Evolutionary conservation across 495 filamentous ascomycete species (phyloP).

Genomic region (Podospora pseudopauciseta): DNA sequence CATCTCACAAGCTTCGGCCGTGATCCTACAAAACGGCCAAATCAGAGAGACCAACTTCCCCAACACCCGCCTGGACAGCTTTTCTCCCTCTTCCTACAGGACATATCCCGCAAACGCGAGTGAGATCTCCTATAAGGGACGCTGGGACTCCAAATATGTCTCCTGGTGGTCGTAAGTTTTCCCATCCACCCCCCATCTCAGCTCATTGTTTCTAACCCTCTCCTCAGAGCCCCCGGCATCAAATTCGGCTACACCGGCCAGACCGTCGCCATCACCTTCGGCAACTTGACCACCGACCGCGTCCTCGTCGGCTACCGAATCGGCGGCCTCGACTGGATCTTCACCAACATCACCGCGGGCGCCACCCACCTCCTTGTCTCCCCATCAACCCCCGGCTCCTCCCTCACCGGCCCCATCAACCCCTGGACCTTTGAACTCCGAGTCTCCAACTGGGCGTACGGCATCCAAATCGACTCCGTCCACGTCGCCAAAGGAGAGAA

Average conservation of each 20-base stretch:
- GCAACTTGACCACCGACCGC: slow-evolving; percentile 51
- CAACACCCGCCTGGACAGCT: slow-evolving; percentile 43
- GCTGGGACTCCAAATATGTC: slow-evolving; percentile 64
- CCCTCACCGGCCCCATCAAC: slow-evolving; percentile 36
- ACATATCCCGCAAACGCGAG: slow-evolving; percentile 54
- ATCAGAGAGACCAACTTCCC: slow-evolving; percentile 44
- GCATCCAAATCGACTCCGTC: slow-evolving; percentile 57
- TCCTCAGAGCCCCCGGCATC: slow-evolving; percentile 53
- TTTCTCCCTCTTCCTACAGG: slow-evolving; percentile 35
- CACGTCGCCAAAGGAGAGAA: slow-evolving; percentile 49
- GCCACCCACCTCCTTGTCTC: slow-evolving; percentile 59
- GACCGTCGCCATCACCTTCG: slow-evolving; percentile 61
- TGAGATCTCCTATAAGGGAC: slow-evolving; percentile 66
- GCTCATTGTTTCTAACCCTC: neutral
- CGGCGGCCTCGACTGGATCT: slow-evolving; percentile 61
- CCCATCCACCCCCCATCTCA: neutral
- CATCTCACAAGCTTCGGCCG: slow-evolving; percentile 31
- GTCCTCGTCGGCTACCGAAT: slow-evolving; percentile 62
- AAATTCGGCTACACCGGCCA: slow-evolving; percentile 63
- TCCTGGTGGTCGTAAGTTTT: slow-evolving; percentile 60
- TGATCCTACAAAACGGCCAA: slow-evolving; percentile 64
- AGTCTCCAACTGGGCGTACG: slow-evolving; percentile 66
- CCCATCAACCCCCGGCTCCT: slow-evolving; percentile 39
- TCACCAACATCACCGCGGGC: slow-evolving; percentile 62
- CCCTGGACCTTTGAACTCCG: slow-evolving; percentile 51